phyloP scores from a whole-genome alignment of 257 asterid species.

The Nemophila menziesii region DNA sequence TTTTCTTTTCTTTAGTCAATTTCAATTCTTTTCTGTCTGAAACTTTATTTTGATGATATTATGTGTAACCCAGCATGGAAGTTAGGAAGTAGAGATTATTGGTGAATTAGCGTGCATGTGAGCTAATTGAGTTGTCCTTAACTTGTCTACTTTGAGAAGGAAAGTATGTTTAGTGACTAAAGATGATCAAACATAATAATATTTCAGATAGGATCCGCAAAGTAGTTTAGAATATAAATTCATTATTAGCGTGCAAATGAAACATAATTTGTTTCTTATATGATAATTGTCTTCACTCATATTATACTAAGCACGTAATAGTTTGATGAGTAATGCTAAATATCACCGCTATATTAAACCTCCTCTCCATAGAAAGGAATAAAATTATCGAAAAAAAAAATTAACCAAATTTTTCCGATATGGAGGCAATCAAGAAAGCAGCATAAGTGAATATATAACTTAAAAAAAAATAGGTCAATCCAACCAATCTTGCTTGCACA shows the following conservation, averaged over 20 bases:
- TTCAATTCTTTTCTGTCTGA: no score
- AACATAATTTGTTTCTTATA: constrained; percentile 7
- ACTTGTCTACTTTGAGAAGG: constrained; percentile 8
- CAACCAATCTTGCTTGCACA: no score
- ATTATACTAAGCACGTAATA: not conserved
- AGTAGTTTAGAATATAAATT: constrained; percentile 1
- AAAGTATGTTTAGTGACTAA: constrained; percentile 4
- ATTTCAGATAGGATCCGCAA: constrained; percentile 21
- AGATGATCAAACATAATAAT: constrained; percentile 20
- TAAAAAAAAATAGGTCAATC: no score
- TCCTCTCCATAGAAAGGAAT: no score
- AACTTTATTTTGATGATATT: not conserved
- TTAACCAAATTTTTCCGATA: no score
- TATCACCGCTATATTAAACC: no score
- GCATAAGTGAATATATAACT: no score
- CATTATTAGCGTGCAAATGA: constrained; percentile 21
- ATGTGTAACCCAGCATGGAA: not conserved
- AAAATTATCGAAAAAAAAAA: no score
- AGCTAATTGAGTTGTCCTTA: constrained; percentile 10
- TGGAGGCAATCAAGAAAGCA: no score
- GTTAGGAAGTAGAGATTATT: not conserved
- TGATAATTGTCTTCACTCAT: constrained; percentile 10
- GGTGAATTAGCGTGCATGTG: not conserved
- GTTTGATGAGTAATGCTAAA: no score
- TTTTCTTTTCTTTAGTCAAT: no score